These are phyloP conservation scores for Rhynchospora breviuscula DNA, from an alignment of 176 grass and related monocot genomes.

Conservation along the genomic window DNA sequence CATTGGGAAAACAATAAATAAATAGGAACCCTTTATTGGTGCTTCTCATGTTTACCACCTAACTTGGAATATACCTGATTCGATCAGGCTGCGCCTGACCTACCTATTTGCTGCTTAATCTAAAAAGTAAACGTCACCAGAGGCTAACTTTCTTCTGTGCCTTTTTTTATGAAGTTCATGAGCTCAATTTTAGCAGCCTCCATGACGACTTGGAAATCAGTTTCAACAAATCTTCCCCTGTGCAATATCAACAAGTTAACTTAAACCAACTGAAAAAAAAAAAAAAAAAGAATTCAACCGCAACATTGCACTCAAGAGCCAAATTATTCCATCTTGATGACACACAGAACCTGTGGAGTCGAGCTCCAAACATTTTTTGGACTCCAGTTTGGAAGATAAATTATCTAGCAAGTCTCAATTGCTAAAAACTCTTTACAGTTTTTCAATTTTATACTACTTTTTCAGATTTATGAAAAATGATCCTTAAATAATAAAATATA, in stretches of 20 bases:
- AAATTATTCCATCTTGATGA: neutral
- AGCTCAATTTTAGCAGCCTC: constrained; percentile 85
- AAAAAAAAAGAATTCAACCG: neutral
- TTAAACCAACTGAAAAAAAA: neutral
- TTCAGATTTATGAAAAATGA: too few relatives aligned
- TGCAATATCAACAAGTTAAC: neutral
- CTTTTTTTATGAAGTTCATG: constrained; percentile 59
- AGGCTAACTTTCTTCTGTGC: constrained; percentile 31
- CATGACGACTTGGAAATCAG: constrained; percentile 83
- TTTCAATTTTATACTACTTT: too few relatives aligned
- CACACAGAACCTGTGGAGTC: neutral
- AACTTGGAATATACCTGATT: constrained; percentile 17
- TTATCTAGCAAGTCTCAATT: neutral
- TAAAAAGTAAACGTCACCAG: neutral
- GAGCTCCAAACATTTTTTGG: neutral
- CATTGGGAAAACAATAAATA: too few relatives aligned
- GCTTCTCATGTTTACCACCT: neutral
- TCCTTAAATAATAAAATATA: too few relatives aligned
- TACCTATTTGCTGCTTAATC: neutral
- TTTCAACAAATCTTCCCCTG: constrained; percentile 79
- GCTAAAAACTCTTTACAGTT: neutral
- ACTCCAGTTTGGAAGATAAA: neutral
- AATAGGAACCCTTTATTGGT: neutral
- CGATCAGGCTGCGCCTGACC: neutral
- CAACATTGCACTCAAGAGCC: neutral